Base-by-base conservation (phyloP, 306 rosid species). In the Ormosia semicastrata region DNA sequence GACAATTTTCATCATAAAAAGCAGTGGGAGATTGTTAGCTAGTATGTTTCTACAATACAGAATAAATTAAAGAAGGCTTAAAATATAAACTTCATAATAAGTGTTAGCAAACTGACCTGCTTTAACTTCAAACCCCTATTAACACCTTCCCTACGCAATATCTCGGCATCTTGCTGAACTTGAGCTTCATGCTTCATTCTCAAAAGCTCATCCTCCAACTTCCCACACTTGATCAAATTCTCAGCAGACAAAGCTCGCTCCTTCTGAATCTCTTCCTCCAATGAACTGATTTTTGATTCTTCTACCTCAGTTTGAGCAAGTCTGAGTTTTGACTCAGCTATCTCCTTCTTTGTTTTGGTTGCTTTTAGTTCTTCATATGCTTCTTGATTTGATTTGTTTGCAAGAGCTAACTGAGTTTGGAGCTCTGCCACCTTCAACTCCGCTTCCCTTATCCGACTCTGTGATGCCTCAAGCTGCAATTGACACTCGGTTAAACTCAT, bases 161-260 rank as follows among this genome's bases (percentile, higher is more conserved):
- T 75, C 81, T 86, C 88, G 7, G 82, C 80, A 14, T 86, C 91
- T 53, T 68, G 82, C 83, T 71, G 82, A 83, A 77, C 46, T 72
- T 86, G 88, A 79, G 81, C 94, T 81, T 87, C 88, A 12, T 71
- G 82, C 81, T 84, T 91, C 80, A 89, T 47, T 66, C 76, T 89
- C 3, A 79, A 79, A 74, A 93, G 88, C 67, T 93, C 93, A n/a
- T 82, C 84, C 83, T 93, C 90, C 87, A 93, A 41, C 76, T 89
- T 87, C 71, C 18, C 66, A 72, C 81, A 78, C 81, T 78, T 88
- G 85, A 82, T 85, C 33, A 49, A 46, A 74, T 75, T 71, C 83
- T 87, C 89, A 15, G 85, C 74, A n/a, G 93, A 86, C 36, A 88
- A 88, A 68, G 83, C 83, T 80, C 62, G 85, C 83, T 91, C 97